Percentiles rank a stretch among this genome's conserved stretches.
Evolutionary conservation across 2,329 filamentous ascomycete genomes (phyloP).

Genomic region (Lachnellula occidentalis): DNA sequence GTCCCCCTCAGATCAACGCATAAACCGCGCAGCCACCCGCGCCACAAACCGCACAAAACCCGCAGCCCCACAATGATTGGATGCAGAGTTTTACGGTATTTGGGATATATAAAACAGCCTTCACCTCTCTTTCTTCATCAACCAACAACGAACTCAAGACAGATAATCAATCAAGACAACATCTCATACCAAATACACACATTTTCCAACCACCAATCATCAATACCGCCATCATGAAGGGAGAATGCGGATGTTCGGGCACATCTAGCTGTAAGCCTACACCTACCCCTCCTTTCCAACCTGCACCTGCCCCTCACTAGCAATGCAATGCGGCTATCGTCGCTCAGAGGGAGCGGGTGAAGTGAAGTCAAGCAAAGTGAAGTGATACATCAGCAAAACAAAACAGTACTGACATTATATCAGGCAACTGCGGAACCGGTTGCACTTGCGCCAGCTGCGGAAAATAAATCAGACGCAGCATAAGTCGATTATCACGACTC

Average conservation of each 20-base stretch:
- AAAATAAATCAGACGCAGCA: constrained; percentile 27
- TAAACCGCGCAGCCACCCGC: too few species aligned
- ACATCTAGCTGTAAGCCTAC: constrained; percentile 31
- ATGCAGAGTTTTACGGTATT: too few species aligned
- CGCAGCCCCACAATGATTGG: too few species aligned
- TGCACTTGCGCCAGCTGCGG: constrained; percentile 34
- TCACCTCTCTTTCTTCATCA: neutral
- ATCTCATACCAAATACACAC: neutral
- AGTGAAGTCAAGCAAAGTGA: too few species aligned
- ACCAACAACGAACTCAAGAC: neutral
- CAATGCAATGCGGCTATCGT: too few species aligned
- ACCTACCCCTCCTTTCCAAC: neutral
- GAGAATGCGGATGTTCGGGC: constrained; percentile 35
- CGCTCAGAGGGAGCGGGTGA: too few species aligned
- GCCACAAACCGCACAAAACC: too few species aligned
- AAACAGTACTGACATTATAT: neutral
- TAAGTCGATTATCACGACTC: neutral
- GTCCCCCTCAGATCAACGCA: too few species aligned
- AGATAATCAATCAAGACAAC: neutral
- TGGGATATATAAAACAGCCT: constrained; percentile 2
- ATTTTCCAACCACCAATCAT: constrained; percentile 16
- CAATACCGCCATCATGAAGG: constrained; percentile 27
- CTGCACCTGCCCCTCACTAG: neutral
- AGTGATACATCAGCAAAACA: neutral
- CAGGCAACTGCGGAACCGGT: constrained; percentile 25